These are phyloP conservation scores for Chytriomyces confervae DNA, from an alignment of 192 early-diverging fungal species.

Conservation along the genomic window DNA sequence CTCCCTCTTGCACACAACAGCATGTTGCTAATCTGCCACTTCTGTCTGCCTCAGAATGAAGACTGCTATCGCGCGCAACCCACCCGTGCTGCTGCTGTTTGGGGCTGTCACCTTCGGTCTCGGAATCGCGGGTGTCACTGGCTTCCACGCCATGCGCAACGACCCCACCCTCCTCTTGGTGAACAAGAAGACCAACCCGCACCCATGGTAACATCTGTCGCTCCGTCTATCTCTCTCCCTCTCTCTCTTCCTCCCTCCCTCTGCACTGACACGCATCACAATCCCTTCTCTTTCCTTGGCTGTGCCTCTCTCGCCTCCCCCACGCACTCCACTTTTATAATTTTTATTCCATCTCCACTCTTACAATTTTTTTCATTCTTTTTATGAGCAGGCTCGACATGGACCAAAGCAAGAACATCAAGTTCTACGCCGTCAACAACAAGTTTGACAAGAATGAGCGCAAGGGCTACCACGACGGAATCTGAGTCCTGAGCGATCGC, in stretches of 20 bases:
- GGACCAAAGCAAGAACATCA: constrained; percentile 30
- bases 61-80: constrained; percentile 12
- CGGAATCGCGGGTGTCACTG: constrained; percentile 9
- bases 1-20: neutral
- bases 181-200: constrained; percentile 24
- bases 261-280: too few species aligned
- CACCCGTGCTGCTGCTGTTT: constrained; percentile 18
- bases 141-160: constrained; percentile 15
- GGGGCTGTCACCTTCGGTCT: constrained; percentile 12
- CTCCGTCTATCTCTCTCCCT: too few species aligned
- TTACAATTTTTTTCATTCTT: neutral
- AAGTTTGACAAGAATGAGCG: constrained; percentile 22
- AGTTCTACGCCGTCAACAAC: constrained; percentile 29
- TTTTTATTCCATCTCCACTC: neutral
- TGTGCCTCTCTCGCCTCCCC: too few species aligned
- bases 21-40: neutral
- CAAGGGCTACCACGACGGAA: constrained; percentile 25
- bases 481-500: neutral
- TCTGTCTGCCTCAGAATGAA: neutral
- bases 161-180: constrained; percentile 19
- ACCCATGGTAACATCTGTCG: constrained; percentile 20
- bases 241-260: too few species aligned
- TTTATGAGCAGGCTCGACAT: neutral
- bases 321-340: too few species aligned
- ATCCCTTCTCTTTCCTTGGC: too few species aligned